Percentiles rank a stretch among this genome's conserved stretches.
These are phyloP conservation scores for Scedosporium boydii DNA, from an alignment of 2,329 filamentous ascomycete genomes.

Conservation along the genomic window DNA sequence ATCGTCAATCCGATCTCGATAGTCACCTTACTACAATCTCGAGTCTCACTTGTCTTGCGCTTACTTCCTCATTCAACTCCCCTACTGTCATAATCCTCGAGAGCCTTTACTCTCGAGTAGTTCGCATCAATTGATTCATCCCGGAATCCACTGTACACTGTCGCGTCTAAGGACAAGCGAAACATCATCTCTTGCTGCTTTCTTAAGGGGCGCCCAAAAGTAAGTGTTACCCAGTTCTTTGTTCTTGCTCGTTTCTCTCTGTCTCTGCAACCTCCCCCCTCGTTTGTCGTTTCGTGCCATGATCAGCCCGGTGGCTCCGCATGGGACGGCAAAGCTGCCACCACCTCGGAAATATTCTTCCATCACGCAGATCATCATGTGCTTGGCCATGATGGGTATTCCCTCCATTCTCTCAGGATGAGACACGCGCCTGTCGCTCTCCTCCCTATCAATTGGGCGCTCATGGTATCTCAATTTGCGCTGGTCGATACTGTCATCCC, in stretches of 20 bases:
- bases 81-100: neutral
- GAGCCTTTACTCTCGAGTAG: neutral
- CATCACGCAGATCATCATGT: neutral
- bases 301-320: neutral
- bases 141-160: neutral
- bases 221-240: neutral
- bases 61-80: neutral
- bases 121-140: neutral
- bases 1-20: neutral
- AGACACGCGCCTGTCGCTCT: no score
- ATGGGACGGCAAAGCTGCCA: neutral
- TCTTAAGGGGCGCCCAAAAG: neutral
- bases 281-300: constrained; percentile 4
- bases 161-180: neutral
- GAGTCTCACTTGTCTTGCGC: neutral
- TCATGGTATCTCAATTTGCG: no score
- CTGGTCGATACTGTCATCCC: no score
- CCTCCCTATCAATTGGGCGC: no score
- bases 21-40: neutral
- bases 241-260: constrained; percentile 10
- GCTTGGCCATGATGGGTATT: neutral
- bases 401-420: no score
- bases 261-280: constrained; percentile 6
- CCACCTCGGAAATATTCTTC: neutral
- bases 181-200: neutral